phyloP scores from a whole-genome alignment of 1,139 yeast genomes.

The Yamadazyma trypodendri region DNA sequence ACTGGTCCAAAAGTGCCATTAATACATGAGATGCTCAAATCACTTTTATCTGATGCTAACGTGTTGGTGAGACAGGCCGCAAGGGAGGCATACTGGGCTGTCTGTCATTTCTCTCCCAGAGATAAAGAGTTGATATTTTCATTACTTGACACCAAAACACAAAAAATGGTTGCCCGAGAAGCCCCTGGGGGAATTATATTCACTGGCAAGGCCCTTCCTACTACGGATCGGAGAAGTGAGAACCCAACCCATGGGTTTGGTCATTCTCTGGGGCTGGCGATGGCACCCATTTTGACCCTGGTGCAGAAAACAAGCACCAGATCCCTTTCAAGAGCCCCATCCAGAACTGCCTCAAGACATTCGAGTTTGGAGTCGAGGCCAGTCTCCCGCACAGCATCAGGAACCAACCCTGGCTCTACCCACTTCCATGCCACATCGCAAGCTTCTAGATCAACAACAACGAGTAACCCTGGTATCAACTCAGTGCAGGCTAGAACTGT shows the following conservation, averaged over 20 bases:
- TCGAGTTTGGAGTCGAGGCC: slow-evolving; percentile 1
- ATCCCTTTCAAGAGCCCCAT: slow-evolving; percentile 1
- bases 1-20: slow-evolving; percentile 43
- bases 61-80: slow-evolving; percentile 77
- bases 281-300: slow-evolving; percentile 19
- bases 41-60: slow-evolving; percentile 75
- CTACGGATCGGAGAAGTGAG: background rate
- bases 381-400: slow-evolving; percentile 1
- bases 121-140: slow-evolving; percentile 57
- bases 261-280: background rate
- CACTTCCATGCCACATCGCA: background rate
- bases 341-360: background rate
- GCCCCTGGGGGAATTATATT: slow-evolving; percentile 1
- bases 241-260: background rate
- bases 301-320: slow-evolving; percentile 1
- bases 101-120: slow-evolving; percentile 45
- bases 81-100: slow-evolving; percentile 74
- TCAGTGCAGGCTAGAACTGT: slow-evolving; percentile 6
- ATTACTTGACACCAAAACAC: slow-evolving; percentile 34
- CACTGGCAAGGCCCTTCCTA: background rate
- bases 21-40: slow-evolving; percentile 48
- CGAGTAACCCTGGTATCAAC: background rate
- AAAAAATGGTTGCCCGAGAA: slow-evolving; percentile 26
- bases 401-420: background rate
- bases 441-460: background rate